Conservation (phyloP, 192 early-diverging fungal genomes). For the Entophlyctis luteolus region DNA sequence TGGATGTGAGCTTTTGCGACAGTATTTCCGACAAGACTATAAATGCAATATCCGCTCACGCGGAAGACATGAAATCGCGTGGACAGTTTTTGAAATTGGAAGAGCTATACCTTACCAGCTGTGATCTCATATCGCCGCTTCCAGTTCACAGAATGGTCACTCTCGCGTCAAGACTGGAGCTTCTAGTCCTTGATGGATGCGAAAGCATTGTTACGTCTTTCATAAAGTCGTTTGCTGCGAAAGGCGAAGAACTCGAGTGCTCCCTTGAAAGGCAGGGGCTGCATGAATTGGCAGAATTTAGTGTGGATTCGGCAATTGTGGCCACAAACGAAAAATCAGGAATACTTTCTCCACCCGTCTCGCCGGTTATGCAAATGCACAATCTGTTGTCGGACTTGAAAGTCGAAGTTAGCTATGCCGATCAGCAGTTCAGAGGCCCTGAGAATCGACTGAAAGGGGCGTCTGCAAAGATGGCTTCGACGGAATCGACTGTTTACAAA, state of each 20-base stretch:
- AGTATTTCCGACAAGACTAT: conserved; percentile 42
- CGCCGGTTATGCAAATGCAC: conserved; percentile 17
- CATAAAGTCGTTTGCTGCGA: conserved; percentile 36
- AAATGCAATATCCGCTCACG: conserved; percentile 35
- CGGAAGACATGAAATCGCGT: neutral
- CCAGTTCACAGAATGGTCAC: conserved; percentile 43
- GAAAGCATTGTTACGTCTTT: conserved; percentile 36
- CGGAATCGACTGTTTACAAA: neutral
- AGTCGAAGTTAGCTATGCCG: conserved; percentile 25
- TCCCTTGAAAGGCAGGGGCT: conserved; percentile 34
- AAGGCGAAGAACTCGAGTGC: conserved; percentile 46
- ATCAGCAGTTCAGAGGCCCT: neutral
- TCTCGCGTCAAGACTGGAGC: conserved; percentile 16
- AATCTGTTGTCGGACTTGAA: conserved; percentile 20
- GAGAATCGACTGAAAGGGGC: neutral
- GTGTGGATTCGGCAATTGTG: neutral
- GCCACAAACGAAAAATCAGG: neutral
- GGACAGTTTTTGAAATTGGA: neutral
- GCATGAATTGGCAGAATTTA: neutral
- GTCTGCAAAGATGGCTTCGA: neutral
- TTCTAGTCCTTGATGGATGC: conserved; percentile 52
- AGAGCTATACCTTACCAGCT: conserved; percentile 45
- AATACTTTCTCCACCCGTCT: conserved; percentile 17
- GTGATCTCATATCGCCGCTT: conserved; percentile 38
- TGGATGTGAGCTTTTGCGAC: conserved; percentile 50